Evolutionary conservation across 805 yeast species (phyloP), one percentile per base, ranked within the genome.

Genomic region (Candida sithepensis): DNA sequence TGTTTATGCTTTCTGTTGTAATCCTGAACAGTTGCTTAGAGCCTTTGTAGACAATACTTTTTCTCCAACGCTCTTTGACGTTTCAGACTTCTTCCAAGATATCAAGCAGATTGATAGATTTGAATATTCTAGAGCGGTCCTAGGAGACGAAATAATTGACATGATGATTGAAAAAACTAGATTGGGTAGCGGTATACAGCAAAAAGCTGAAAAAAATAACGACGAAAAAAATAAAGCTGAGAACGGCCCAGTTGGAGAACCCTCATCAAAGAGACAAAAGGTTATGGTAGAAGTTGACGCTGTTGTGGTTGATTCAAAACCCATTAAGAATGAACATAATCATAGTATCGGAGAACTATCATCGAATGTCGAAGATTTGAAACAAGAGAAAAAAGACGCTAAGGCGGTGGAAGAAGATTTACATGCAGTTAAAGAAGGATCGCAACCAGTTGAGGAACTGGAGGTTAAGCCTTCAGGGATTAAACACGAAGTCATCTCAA

Each of bases 1-100:
- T 10, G 52, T 66, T 3, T 65, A 60, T 46, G 54, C 61, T 2
- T 62, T 64, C 43, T 64, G 68, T 42, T 49, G 57, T 3, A 50
- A 56, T 39, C 56, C 60, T 2, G 44, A 51, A 2, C 37, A 53
- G 13, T 16, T 61, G 23, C 46, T 44, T 7, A 48, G 42, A 5
- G 38, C 55, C 21, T 61, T 64, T 36, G 51, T 59, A 44, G 61
- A 59, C 47, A 57, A 59, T 1, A 28, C 43, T 1, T 52, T 50
- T 20, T 47, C 51, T 3, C 63, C 61, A 6, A 53, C 60, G 26
- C 45, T 56, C 14, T 65, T 56, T 36, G 66, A 66, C 26, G 57
- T 66, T 7, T 45, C 54, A 6, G 64, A 63, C 34, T 61, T 64
- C 37, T 61, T 53, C 46, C 52, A 56, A 2, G 58, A 53, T 10